Evolutionary conservation across 2,329 filamentous ascomycete species (phyloP).

Genomic region (Metarhizium sp.): DNA sequence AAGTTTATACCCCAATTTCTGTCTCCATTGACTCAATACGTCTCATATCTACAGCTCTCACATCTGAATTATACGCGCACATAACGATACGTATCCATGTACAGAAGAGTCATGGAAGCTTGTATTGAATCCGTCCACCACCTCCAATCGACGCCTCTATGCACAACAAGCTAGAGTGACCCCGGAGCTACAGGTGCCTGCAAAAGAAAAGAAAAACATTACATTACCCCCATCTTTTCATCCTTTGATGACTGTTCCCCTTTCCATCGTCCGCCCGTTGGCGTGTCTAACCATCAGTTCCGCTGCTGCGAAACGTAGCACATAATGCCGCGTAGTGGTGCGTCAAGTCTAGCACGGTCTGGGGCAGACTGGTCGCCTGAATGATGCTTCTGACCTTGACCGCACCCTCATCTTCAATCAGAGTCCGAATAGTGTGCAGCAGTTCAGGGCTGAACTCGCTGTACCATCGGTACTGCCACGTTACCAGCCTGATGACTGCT

Average conservation of each 20-base stretch:
- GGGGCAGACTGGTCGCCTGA: conserved; percentile 87
- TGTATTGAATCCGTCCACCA: background rate
- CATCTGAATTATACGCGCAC: too few relatives aligned
- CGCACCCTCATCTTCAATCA: conserved; percentile 96
- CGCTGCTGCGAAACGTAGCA: conserved; percentile 88
- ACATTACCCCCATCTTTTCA: background rate
- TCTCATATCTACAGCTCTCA: too few relatives aligned
- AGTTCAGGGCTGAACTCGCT: conserved; percentile 95
- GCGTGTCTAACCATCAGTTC: conserved; percentile 65
- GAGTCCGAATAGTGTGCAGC: conserved; percentile 74
- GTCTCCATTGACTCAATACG: too few relatives aligned
- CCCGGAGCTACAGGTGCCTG: background rate
- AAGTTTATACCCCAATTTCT: too few relatives aligned
- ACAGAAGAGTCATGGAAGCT: background rate
- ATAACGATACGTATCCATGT: background rate
- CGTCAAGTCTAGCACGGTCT: conserved; percentile 86
- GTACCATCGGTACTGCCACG: conserved; percentile 99
- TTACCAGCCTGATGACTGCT: conserved; percentile 82
- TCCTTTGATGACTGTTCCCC: background rate
- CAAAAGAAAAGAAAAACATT: background rate
- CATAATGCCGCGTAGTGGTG: conserved; percentile 94
- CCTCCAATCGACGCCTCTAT: background rate
- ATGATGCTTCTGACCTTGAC: conserved; percentile 97
- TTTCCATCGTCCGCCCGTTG: background rate
- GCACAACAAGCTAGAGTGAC: background rate